A percentile compares a stretch with the other conserved stretches of the same genome.
These are phyloP conservation scores for Cladosporium sp. DNA, from an alignment of 2,329 filamentous ascomycete genomes.

Conservation along the genomic window DNA sequence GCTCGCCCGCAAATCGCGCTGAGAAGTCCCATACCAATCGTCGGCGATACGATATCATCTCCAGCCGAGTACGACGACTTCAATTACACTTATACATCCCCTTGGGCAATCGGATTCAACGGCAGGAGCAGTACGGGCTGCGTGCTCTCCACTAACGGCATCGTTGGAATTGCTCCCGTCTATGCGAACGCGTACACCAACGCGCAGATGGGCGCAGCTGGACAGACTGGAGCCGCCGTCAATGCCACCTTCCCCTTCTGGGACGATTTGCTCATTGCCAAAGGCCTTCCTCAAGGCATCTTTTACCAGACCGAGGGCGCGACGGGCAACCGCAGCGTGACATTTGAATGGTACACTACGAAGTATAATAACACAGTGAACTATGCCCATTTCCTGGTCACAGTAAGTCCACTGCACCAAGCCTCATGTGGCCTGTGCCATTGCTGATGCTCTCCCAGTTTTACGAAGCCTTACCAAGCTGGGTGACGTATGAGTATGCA, in stretches of 20 bases:
- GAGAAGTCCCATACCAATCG: background rate
- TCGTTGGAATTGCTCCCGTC: background rate
- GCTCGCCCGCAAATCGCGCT: background rate
- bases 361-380: conserved; percentile 13
- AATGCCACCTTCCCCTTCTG: conserved; percentile 18
- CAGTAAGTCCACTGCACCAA: too few species aligned
- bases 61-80: background rate
- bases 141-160: background rate
- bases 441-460: background rate
- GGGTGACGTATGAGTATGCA: background rate
- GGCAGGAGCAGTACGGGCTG: background rate
- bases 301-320: conserved; percentile 18
- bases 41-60: background rate
- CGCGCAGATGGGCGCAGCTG: background rate
- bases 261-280: conserved; percentile 20
- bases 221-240: background rate
- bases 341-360: conserved; percentile 18
- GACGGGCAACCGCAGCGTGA: conserved; percentile 8
- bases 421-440: too few species aligned
- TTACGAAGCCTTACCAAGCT: background rate
- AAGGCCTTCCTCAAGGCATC: conserved; percentile 18
- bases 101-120: background rate
- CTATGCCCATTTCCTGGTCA: background rate
- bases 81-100: background rate
- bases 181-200: background rate